Evolutionary conservation across 495 filamentous ascomycete genomes (phyloP), one percentile per base, ranked within the genome.

Genomic region (Amorphotheca resinae): DNA sequence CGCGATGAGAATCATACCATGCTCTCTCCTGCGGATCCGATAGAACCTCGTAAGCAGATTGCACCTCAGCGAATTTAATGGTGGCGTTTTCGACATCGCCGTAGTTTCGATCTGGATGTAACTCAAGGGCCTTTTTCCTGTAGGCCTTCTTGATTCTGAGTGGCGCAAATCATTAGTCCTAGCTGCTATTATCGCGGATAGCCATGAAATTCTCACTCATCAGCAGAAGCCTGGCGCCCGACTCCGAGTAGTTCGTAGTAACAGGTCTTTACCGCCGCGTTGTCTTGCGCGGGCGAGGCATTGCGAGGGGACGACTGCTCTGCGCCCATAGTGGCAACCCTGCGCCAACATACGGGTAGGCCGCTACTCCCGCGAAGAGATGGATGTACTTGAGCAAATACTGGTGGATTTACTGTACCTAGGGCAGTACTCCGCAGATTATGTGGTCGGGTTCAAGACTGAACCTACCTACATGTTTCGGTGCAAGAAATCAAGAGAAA

Each of bases 1-100:
- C 80, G 39, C 85, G 80, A 54, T 99, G 91, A 17, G 86, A 83
- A 55, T 99, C 89, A 60, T 99, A 99, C 91, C 91, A 96, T 7
- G 88, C 80, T 35, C 93, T 77, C 59, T 99, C 91, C 58, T 96
- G 88, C 6, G 85, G 77, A 59, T 99, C 93, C 12, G 87, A 93
- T 2, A 99, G 78, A 16, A 96, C 76, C 57, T 96, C 87, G 60
- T 96, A 94, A 28, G 91, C 91, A 8, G 86, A 71, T 58, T 95
- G 88, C 18, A 96, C 72, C 52, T 91, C 87, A 33, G 88, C 87
- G 58, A 99, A 99, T 15, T 79, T 76, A 45, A 64, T 67, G 0
- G 91, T 98, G 6, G 89, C 75, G 46, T 77, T 75, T 48, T 91
- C 86, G 40, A 77, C 77, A 56, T 94, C 79, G 45, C 82, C 83